Evolutionary conservation across 495 filamentous ascomycete species (phyloP).

Genomic region (Letharia lupina): DNA sequence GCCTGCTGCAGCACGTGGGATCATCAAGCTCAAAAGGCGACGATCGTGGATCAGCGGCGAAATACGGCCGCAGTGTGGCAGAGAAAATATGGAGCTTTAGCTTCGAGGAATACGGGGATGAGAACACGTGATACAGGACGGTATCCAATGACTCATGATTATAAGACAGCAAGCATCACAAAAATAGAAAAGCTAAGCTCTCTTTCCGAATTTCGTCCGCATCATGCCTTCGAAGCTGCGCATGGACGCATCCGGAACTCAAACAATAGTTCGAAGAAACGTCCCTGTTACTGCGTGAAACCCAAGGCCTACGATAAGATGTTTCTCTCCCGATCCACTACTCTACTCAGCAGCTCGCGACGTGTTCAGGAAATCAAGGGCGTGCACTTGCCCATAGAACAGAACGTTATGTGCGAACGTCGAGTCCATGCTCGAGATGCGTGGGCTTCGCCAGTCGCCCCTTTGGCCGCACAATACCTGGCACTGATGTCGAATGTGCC

Average conservation of each 20-base stretch:
- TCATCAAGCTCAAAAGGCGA: slow-evolving; percentile 22
- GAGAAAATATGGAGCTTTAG: slow-evolving; percentile 25
- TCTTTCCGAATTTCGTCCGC: background rate
- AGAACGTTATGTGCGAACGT: background rate
- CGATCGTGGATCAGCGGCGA: slow-evolving; percentile 17
- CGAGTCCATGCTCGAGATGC: background rate
- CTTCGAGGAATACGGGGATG: slow-evolving; percentile 18
- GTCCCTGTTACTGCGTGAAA: background rate
- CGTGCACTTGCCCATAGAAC: background rate
- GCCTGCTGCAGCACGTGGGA: slow-evolving; percentile 35
- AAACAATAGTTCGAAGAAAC: background rate
- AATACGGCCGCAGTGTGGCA: slow-evolving; percentile 19
- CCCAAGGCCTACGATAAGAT: background rate
- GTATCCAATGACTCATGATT: background rate
- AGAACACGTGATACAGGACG: background rate
- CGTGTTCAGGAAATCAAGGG: background rate
- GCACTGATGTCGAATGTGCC: too few relatives aligned
- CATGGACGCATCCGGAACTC: background rate
- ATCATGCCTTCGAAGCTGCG: background rate
- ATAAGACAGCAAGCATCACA: background rate
- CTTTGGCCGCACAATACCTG: too few relatives aligned
- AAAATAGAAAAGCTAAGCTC: background rate
- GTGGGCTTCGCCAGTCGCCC: background rate
- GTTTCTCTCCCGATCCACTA: background rate
- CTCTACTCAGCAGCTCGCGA: background rate